These are phyloP conservation scores for Mucor lusitanicus DNA, from an alignment of 371 early-diverging fungal species.

Conservation along the genomic window DNA sequence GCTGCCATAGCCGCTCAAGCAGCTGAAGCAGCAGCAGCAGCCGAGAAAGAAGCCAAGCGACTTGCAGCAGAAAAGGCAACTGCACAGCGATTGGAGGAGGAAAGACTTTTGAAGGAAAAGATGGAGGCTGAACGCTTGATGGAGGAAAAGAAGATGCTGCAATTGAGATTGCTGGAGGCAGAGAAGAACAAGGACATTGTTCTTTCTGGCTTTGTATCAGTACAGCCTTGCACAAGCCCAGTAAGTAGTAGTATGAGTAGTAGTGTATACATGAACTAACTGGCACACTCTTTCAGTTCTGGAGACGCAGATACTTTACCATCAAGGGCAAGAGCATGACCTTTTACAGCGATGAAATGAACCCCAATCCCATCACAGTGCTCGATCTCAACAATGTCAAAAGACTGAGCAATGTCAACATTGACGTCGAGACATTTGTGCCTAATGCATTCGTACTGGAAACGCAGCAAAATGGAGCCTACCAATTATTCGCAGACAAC, in stretches of 20 bases:
- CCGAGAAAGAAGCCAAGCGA: conserved; percentile 15
- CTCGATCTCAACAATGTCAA: conserved; percentile 47
- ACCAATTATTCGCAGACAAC: conserved; percentile 43
- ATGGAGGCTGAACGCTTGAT: conserved; percentile 14
- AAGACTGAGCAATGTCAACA: conserved; percentile 33
- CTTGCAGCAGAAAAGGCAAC: conserved; percentile 22
- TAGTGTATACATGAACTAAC: not conserved
- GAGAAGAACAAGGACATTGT: conserved; percentile 34
- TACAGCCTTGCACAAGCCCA: conserved; percentile 34
- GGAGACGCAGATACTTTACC: conserved; percentile 36
- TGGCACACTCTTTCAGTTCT: conserved; percentile 22
- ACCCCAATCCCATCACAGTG: conserved; percentile 38
- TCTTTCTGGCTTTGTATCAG: conserved; percentile 31
- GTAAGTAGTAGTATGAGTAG: conserved; percentile 13
- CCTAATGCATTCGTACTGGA: conserved; percentile 48
- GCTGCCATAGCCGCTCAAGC: conserved; percentile 15
- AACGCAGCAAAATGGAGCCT: conserved; percentile 35
- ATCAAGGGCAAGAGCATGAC: conserved; percentile 26
- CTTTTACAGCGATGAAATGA: conserved; percentile 26
- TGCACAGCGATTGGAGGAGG: conserved; percentile 16
- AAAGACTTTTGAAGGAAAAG: conserved; percentile 14
- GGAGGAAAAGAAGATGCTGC: conserved; percentile 27
- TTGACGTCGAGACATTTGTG: conserved; percentile 41
- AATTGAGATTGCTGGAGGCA: conserved; percentile 29
- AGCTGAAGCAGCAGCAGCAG: conserved; percentile 16